phyloP scores from a whole-genome alignment of 306 rosid species.

The Cyamopsis tetragonoloba region DNA sequence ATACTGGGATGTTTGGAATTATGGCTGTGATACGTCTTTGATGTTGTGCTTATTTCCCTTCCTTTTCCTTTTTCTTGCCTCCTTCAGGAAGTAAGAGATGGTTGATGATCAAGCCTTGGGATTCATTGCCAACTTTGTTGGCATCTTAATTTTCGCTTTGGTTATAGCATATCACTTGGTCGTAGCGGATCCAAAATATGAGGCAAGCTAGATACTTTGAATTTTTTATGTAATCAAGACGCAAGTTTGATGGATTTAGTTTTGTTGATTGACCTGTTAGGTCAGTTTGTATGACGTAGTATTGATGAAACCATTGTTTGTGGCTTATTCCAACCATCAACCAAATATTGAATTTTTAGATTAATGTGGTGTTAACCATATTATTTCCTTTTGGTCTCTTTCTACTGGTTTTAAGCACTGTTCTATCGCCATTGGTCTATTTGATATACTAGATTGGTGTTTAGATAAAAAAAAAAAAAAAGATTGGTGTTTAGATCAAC shows the following conservation, averaged over 20 bases:
- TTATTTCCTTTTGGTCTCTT: not conserved
- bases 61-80: not conserved
- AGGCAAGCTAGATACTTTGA: conserved; percentile 22
- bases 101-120: conserved; percentile 42
- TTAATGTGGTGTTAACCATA: not conserved
- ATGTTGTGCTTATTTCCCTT: not conserved
- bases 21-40: too few relatives aligned
- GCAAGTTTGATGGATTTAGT: not conserved
- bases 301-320: not conserved
- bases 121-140: conserved; percentile 39
- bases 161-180: conserved; percentile 37
- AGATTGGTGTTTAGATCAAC: conserved; percentile 15
- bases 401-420: too few relatives aligned
- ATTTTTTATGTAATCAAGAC: conserved; percentile 4
- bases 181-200: conserved; percentile 36
- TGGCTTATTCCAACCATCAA: not conserved
- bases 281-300: conserved; percentile 10
- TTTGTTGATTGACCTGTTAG: conserved; percentile 19
- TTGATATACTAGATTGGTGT: not conserved
- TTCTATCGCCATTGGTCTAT: not conserved
- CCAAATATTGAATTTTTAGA: not conserved
- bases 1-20: too few relatives aligned
- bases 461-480: conserved; percentile 15
- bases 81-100: conserved; percentile 27
- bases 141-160: conserved; percentile 41